Conservation (phyloP, 2,329 filamentous ascomycete genomes). For the Arthroderma sp. region DNA sequence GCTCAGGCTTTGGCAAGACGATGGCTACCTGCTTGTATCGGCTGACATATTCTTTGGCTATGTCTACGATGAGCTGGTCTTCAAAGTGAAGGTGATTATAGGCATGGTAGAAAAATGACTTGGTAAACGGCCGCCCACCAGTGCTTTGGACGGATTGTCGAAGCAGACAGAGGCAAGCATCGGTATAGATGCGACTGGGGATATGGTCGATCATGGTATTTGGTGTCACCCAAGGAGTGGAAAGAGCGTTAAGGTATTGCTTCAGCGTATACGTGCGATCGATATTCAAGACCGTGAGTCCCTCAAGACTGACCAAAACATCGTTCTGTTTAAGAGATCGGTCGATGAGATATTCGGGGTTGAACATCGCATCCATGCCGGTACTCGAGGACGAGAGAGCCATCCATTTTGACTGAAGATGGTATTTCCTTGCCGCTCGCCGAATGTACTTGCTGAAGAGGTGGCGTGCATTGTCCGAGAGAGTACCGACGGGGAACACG, state of each 20-base stretch:
- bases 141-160: conserved; percentile 31
- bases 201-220: conserved; percentile 12
- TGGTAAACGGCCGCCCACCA: conserved; percentile 32
- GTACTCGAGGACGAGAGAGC: conserved; percentile 18
- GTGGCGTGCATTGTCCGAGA: conserved; percentile 23
- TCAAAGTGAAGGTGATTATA: conserved; percentile 33
- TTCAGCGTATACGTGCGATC: conserved; percentile 37
- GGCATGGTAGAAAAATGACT: conserved; percentile 33
- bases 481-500: conserved; percentile 27
- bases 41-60: conserved; percentile 27
- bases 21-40: conserved; percentile 30
- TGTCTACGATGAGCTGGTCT: conserved; percentile 27
- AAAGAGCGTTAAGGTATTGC: conserved; percentile 30
- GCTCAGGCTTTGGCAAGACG: conserved; percentile 20
- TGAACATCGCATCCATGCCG: background rate
- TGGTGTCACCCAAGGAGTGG: conserved; percentile 16
- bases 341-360: conserved; percentile 28
- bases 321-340: conserved; percentile 36
- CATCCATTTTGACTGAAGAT: conserved; percentile 29
- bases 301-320: conserved; percentile 34
- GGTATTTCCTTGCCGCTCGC: conserved; percentile 29
- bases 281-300: conserved; percentile 33
- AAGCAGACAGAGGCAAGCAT: conserved; percentile 32
- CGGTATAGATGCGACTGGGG: conserved; percentile 26
- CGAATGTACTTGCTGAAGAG: conserved; percentile 25